Percentiles rank a stretch among this genome's conserved stretches.
Conservation (phyloP, 495 filamentous ascomycete species). For the Emericellopsis terricola region DNA sequence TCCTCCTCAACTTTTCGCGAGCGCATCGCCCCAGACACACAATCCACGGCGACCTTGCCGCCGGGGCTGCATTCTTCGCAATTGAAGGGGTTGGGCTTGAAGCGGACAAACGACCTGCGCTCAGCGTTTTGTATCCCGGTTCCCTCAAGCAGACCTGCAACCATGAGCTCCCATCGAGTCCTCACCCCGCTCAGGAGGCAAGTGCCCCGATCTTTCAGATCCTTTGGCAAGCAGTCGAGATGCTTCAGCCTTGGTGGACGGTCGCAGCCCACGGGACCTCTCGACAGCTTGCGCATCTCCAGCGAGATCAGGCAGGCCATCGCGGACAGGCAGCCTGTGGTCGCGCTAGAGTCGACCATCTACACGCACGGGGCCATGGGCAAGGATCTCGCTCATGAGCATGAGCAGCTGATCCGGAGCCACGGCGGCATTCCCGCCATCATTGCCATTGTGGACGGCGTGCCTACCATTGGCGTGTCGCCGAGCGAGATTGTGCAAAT, state of each 20-base stretch:
- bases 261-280: too few relatives aligned
- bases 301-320: conserved; percentile 69
- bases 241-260: too few relatives aligned
- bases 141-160: too few relatives aligned
- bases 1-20: too few relatives aligned
- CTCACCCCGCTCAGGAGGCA: background rate
- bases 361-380: conserved; percentile 60
- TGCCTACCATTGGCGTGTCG: conserved; percentile 61
- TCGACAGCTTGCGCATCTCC: conserved; percentile 52
- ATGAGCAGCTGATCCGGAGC: conserved; percentile 60
- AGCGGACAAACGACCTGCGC: too few relatives aligned
- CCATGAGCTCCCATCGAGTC: background rate
- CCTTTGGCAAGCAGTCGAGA: too few relatives aligned
- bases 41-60: too few relatives aligned
- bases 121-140: too few relatives aligned
- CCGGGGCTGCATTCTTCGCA: too few relatives aligned
- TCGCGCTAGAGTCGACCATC: conserved; percentile 87
- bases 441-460: conserved; percentile 65
- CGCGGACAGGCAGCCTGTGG: conserved; percentile 53
- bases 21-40: too few relatives aligned
- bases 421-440: conserved; percentile 87
- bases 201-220: conserved; percentile 49
- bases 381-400: conserved; percentile 66
- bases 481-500: conserved; percentile 53
- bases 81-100: too few relatives aligned